Evolutionary conservation across 305 asterid genomes (phyloP).

Genomic region (Fraxinus sp.): DNA sequence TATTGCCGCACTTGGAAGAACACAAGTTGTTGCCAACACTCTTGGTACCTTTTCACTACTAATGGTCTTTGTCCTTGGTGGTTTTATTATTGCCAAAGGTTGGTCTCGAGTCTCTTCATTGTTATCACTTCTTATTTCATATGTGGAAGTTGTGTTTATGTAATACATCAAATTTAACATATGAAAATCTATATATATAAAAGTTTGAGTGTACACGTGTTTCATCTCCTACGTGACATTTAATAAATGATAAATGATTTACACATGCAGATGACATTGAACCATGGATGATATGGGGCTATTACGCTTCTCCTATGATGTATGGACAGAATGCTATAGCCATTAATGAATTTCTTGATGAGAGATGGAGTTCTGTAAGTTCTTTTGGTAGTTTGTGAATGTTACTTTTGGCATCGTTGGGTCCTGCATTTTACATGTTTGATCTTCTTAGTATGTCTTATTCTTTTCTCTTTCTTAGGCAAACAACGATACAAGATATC

Average conservation of each 20-base stretch:
- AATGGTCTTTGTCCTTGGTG: slow-evolving; percentile 86
- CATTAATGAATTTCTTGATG: background rate
- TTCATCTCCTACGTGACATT: background rate
- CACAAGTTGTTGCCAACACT: slow-evolving; percentile 59
- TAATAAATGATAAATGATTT: too few species aligned
- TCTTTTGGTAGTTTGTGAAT: background rate
- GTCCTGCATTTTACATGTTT: background rate
- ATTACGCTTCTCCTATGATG: background rate
- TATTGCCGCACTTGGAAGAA: slow-evolving; percentile 62
- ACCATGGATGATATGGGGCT: background rate
- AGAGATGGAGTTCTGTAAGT: background rate
- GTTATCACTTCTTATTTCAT: background rate
- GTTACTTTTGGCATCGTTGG: background rate
- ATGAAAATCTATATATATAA: background rate
- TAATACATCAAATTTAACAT: background rate
- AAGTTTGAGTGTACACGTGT: background rate
- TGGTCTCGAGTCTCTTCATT: slow-evolving; percentile 19
- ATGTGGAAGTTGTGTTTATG: background rate
- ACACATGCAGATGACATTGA: background rate
- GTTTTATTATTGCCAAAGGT: slow-evolving; percentile 86
- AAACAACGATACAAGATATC: background rate
- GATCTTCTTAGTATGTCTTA: background rate
- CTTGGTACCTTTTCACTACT: slow-evolving; percentile 74
- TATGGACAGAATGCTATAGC: background rate
- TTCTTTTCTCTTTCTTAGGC: background rate